phyloP scores from a whole-genome alignment of 805 yeast genomes.

The Saturnispora besseyi region DNA sequence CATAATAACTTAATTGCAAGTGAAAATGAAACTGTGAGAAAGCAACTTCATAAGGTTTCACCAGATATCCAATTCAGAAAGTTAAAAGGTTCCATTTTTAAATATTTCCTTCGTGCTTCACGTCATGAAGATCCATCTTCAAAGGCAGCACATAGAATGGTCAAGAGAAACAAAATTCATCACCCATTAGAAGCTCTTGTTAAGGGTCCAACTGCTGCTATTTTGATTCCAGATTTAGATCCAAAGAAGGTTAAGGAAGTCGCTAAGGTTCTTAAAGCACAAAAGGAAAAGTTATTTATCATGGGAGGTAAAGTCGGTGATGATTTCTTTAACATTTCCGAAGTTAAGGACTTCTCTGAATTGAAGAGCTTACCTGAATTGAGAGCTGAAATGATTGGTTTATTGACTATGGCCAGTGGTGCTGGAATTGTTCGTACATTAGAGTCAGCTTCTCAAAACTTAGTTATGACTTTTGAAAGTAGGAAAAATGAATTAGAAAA shows the following conservation, averaged over 20 bases:
- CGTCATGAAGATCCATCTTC: slow-evolving; percentile 68
- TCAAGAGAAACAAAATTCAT: slow-evolving; percentile 32
- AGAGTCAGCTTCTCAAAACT: slow-evolving; percentile 53
- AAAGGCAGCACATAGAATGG: slow-evolving; percentile 33
- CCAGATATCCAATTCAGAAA: slow-evolving; percentile 40
- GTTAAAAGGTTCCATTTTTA: slow-evolving; percentile 60
- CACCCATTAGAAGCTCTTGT: slow-evolving; percentile 70
- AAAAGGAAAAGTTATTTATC: slow-evolving; percentile 66
- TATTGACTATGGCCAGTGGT: slow-evolving; percentile 79
- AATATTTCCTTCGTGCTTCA: slow-evolving; percentile 67
- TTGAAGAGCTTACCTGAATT: slow-evolving; percentile 64
- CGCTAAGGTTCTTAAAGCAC: slow-evolving; percentile 48
- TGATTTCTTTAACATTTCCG: slow-evolving; percentile 40
- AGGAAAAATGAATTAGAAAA: slow-evolving; percentile 32
- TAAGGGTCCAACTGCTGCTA: slow-evolving; percentile 79
- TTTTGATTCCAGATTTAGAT: slow-evolving; percentile 57
- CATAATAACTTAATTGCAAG: slow-evolving; percentile 68
- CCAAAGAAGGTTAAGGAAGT: slow-evolving; percentile 61
- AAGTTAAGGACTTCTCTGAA: slow-evolving; percentile 56
- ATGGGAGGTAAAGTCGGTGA: slow-evolving; percentile 81
- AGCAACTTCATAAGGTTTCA: slow-evolving; percentile 43
- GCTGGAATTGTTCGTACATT: slow-evolving; percentile 81
- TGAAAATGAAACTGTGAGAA: slow-evolving; percentile 59
- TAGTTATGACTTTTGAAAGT: slow-evolving; percentile 68
- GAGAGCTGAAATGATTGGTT: slow-evolving; percentile 75